A percentile compares a stretch with the other conserved stretches of the same genome.
These are phyloP conservation scores for Fraxinus platypoda DNA, from an alignment of 305 asterid genomes.

Conservation along the genomic window DNA sequence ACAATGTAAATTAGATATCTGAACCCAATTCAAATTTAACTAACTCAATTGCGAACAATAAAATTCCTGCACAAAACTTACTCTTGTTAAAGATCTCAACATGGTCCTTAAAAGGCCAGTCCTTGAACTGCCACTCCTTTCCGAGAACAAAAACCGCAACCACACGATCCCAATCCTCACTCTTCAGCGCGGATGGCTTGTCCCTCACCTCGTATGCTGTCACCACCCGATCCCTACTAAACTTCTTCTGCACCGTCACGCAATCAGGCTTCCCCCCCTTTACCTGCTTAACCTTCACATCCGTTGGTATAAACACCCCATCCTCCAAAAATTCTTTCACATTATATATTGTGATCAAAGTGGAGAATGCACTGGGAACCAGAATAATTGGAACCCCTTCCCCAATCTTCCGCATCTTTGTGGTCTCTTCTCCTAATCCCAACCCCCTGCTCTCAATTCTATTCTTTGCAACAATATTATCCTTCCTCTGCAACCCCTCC, in stretches of 20 bases:
- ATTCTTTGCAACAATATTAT: constrained; percentile 81
- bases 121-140: constrained; percentile 99
- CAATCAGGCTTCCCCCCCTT: constrained; percentile 89
- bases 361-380: constrained; percentile 90
- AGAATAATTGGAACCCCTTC: constrained; percentile 94
- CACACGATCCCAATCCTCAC: constrained; percentile 96
- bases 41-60: not conserved
- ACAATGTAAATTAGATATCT: not conserved
- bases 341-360: constrained; percentile 84
- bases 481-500: constrained; percentile 85
- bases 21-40: constrained; percentile 11
- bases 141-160: constrained; percentile 97
- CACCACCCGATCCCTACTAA: constrained; percentile 92
- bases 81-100: constrained; percentile 90
- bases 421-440: constrained; percentile 55
- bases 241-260: constrained; percentile 95
- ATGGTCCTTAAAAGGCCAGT: constrained; percentile 97
- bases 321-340: constrained; percentile 97
- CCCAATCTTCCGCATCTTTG: constrained; percentile 80
- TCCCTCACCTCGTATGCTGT: constrained; percentile 97
- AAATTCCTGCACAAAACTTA: constrained; percentile 32
- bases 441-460: constrained; percentile 74
- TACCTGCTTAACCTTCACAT: constrained; percentile 84
- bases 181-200: constrained; percentile 87
- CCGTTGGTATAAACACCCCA: constrained; percentile 84